These are phyloP conservation scores for Amylocystis lapponica DNA, from an alignment of 768 basidiomycete genomes.

Conservation along the genomic window DNA sequence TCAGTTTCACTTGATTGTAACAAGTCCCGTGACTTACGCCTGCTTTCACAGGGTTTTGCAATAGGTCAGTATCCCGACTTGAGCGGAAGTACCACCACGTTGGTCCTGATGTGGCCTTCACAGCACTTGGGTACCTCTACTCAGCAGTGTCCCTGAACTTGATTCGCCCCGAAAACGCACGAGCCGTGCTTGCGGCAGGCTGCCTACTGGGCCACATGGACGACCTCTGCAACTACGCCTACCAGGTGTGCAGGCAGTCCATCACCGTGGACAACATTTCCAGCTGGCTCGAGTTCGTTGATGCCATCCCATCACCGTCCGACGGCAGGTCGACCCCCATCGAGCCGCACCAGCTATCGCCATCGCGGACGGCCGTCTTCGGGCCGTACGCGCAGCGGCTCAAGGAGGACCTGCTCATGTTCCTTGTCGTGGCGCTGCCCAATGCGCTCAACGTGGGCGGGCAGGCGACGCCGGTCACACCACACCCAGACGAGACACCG, in stretches of 20 bases:
- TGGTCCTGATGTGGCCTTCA: slow-evolving; percentile 14
- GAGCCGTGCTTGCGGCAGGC: slow-evolving; percentile 79
- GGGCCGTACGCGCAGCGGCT: slow-evolving; percentile 73
- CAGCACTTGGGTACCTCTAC: slow-evolving; percentile 78
- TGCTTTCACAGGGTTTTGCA: slow-evolving; percentile 53
- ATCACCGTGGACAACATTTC: slow-evolving; percentile 71
- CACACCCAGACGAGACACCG: slow-evolving; percentile 26
- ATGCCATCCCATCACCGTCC: slow-evolving; percentile 41
- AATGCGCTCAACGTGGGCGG: slow-evolving; percentile 47
- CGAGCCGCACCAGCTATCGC: slow-evolving; percentile 24
- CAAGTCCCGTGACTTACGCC: background rate
- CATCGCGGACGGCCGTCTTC: slow-evolving; percentile 52
- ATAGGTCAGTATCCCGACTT: slow-evolving; percentile 44
- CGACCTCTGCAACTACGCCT: slow-evolving; percentile 74
- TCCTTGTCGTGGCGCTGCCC: slow-evolving; percentile 71
- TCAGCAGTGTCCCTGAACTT: slow-evolving; percentile 64
- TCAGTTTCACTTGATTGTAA: slow-evolving; percentile 32
- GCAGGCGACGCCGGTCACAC: slow-evolving; percentile 26
- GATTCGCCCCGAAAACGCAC: slow-evolving; percentile 73
- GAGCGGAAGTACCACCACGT: slow-evolving; percentile 2
- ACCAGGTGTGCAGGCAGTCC: slow-evolving; percentile 69
- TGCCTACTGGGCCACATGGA: slow-evolving; percentile 86
- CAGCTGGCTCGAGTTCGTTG: slow-evolving; percentile 75
- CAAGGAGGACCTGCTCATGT: slow-evolving; percentile 73
- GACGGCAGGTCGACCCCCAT: slow-evolving; percentile 48